Evolutionary conservation across 331 rosid genomes (phyloP).

Genomic region (Dryas integrifolia): DNA sequence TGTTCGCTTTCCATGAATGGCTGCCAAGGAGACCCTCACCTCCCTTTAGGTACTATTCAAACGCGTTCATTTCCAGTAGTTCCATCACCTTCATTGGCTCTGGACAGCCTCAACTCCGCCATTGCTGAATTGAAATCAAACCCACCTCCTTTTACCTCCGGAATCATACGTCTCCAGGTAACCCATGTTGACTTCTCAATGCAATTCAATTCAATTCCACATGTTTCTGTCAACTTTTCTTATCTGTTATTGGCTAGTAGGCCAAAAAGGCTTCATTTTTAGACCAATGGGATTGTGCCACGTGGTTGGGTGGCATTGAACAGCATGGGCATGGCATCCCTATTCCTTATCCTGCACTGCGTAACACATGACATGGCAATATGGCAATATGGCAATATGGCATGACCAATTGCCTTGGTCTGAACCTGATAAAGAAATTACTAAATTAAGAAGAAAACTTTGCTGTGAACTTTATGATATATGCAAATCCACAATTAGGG

Average conservation of each 20-base stretch:
- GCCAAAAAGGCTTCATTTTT: neutral
- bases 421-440: too few relatives aligned
- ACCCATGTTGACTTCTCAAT: neutral
- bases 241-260: neutral
- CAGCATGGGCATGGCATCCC: neutral
- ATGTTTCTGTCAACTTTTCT: conserved; percentile 1
- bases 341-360: conserved; percentile 18
- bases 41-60: conserved; percentile 51
- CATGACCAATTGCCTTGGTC: too few relatives aligned
- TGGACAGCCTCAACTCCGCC: conserved; percentile 52
- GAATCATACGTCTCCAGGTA: conserved; percentile 76
- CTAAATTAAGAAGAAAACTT: too few relatives aligned
- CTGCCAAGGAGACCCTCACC: conserved; percentile 38
- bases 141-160: conserved; percentile 57
- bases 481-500: neutral
- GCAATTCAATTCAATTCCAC: neutral
- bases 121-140: conserved; percentile 49
- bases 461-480: neutral
- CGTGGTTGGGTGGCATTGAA: conserved; percentile 28
- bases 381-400: too few relatives aligned
- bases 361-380: neutral
- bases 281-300: conserved; percentile 25
- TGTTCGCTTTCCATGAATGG: conserved; percentile 75
- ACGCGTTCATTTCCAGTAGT: conserved; percentile 52
- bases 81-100: conserved; percentile 52